Base-by-base conservation (phyloP, 1,139 yeast species). In the Hyphopichia khmerensis region DNA sequence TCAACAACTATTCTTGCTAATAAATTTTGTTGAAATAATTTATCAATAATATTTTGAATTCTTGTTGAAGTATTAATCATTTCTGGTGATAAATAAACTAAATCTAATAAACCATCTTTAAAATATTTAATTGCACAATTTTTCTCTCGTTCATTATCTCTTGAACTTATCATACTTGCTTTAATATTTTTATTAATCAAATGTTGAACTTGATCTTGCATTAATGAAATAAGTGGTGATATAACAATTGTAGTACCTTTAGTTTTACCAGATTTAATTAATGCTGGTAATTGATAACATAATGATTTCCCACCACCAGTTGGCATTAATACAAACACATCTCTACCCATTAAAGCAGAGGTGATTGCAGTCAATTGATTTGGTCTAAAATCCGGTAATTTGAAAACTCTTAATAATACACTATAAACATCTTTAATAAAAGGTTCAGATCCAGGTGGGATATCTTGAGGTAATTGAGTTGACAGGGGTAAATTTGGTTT, bases 301-400 rank as follows among this genome's bases (percentile, higher is more conserved):
- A 95, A 68, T 0, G 98, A 91, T 61, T 95, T 95, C 40, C 99
- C 99, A 40, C 99, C 99, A 36, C 99, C 99, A 0, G 99, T 95
- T 0, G 99, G 99, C 97, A 95, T 93, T 51, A 95, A 71, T 2
- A 95, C 97, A 67, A 95, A 89, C 0, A 88, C 96, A 61, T 95
- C 99, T 39, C 77, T 76, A 1, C 96, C 96, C 13, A 75, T 64
- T 30, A 95, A 67, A 0, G 96, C 84, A 0, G 96, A 84, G 52
- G 85, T 81, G 11, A 95, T 77, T 0, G 98, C 98, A 45, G 88
- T 95, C 34, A 84, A 66, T 59, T 95, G 99, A 59, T 93, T 88
- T 3, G 83, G 77, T 41, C 99, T 75, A 59, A 95, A 95, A 0
- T 77, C 72, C 8, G 71, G 64, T 35, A 95, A 62, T 35, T 81